Evolutionary conservation across 225 moss, liverwort and hornwort species (phyloP).

Genomic region (Rhytidiadelphus loreus): DNA sequence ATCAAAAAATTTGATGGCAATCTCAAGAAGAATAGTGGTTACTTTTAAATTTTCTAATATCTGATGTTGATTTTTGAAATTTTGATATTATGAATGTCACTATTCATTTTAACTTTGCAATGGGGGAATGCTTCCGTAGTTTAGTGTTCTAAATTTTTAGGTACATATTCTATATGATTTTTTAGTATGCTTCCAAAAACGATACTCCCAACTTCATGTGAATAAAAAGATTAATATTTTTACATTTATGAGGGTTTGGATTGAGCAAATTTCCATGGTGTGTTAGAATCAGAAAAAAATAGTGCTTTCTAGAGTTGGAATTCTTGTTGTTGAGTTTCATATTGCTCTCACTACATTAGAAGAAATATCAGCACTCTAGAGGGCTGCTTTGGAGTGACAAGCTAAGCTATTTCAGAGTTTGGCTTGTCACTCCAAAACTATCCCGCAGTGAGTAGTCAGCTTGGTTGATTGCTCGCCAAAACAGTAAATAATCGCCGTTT

Average conservation of each 20-base stretch:
- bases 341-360: too few species aligned
- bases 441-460: too few species aligned
- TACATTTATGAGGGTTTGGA: fast-evolving
- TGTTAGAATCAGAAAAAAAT: fast-evolving
- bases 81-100: neutral
- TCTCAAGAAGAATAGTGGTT: neutral
- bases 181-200: fast-evolving
- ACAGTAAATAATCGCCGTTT: too few species aligned
- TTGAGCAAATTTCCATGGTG: fast-evolving
- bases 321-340: fast-evolving
- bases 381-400: too few species aligned
- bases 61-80: neutral
- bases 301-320: fast-evolving
- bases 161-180: neutral
- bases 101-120: neutral
- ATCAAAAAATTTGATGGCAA: too few species aligned
- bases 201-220: neutral
- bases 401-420: too few species aligned
- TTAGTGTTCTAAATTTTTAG: neutral
- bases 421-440: too few species aligned
- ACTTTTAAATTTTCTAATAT: neutral
- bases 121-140: neutral
- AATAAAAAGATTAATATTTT: neutral
- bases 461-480: too few species aligned
- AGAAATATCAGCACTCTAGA: too few species aligned